These are phyloP conservation scores for Petunia hybrid DNA, from an alignment of 305 asterid genomes.

Conservation along the genomic window DNA sequence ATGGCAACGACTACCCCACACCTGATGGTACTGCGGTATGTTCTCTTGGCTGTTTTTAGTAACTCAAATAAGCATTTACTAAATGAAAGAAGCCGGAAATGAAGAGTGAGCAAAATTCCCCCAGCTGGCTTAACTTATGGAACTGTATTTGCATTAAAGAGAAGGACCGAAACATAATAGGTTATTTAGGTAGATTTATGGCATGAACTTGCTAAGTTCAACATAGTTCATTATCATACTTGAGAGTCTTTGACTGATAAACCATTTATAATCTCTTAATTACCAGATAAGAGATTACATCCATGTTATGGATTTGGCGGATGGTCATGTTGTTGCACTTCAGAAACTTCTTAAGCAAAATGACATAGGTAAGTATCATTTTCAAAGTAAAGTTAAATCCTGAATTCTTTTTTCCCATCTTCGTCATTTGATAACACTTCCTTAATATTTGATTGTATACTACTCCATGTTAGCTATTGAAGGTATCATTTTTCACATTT, in stretches of 20 bases:
- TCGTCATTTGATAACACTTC: background rate
- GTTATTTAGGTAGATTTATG: background rate
- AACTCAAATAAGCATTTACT: background rate
- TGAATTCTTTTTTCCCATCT: background rate
- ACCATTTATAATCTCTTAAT: conserved; percentile 33
- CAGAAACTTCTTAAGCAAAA: conserved; percentile 68
- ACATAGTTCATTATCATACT: background rate
- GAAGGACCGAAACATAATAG: background rate
- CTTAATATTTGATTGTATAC: background rate
- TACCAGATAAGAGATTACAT: conserved; percentile 90
- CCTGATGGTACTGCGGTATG: conserved; percentile 93
- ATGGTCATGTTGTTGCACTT: conserved; percentile 90
- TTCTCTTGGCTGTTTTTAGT: background rate
- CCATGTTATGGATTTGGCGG: conserved; percentile 96
- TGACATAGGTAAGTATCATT: conserved; percentile 53
- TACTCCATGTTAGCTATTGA: background rate
- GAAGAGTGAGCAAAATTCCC: background rate
- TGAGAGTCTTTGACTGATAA: background rate
- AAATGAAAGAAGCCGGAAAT: background rate
- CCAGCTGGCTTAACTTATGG: background rate
- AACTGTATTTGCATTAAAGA: background rate
- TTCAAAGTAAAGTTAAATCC: background rate
- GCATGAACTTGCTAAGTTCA: background rate
- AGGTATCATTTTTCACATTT: background rate
- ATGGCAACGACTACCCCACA: conserved; percentile 91